phyloP scores from a whole-genome alignment of 2,329 filamentous ascomycete species.

The Penicillium psychrosexuale region DNA sequence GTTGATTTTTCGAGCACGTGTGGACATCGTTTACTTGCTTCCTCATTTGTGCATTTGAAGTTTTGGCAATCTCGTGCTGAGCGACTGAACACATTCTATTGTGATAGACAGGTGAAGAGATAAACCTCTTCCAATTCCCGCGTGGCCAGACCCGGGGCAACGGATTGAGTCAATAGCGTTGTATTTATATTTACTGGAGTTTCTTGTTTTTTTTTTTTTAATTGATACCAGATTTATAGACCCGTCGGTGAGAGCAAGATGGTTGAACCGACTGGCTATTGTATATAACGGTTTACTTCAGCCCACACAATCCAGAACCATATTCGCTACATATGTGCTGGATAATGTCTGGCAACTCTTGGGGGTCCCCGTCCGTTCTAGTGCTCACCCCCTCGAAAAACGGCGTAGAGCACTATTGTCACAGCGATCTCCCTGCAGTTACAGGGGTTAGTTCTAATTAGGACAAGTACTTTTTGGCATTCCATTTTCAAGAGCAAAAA shows the following conservation, averaged over 20 bases:
- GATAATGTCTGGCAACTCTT: no score
- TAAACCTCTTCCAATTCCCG: no score
- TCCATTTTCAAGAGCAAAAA: no score
- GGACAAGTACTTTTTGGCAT: no score
- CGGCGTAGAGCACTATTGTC: no score
- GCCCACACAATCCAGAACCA: constrained; percentile 34
- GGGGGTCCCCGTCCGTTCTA: no score
- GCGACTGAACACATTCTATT: background rate
- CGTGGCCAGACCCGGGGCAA: background rate
- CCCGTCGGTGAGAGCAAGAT: background rate
- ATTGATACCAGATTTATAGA: background rate
- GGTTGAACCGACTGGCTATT: background rate
- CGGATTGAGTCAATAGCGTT: background rate
- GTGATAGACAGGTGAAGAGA: background rate
- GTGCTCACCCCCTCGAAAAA: no score
- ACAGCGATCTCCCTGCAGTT: no score
- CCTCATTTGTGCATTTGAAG: background rate
- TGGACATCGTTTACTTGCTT: background rate
- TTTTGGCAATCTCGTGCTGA: background rate
- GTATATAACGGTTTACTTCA: background rate
- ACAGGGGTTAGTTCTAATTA: no score
- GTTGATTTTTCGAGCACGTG: constrained; percentile 1
- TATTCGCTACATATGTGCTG: constrained; percentile 17
- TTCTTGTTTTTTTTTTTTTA: background rate
- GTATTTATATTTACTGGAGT: background rate